phyloP scores from a whole-genome alignment of 768 basidiomycete species.

The Kwoniella dejecticola region DNA sequence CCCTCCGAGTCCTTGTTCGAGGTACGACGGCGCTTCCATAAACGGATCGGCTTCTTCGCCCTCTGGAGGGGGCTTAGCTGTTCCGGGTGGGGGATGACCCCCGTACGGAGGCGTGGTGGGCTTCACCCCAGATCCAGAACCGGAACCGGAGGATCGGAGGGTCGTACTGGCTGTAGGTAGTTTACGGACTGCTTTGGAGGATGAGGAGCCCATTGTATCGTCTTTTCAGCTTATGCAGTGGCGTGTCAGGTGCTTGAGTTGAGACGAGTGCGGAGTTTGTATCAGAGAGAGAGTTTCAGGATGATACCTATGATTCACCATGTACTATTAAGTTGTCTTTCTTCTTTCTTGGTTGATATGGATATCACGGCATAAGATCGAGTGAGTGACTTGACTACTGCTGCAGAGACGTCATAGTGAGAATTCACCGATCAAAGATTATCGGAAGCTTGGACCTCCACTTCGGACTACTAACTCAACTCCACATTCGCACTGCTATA shows the following conservation, averaged over 20 bases:
- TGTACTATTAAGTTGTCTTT: too few relatives aligned
- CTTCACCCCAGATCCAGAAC: neutral
- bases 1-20: constrained; percentile 26
- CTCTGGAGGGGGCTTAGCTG: constrained; percentile 2
- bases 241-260: too few relatives aligned
- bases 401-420: neutral
- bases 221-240: too few relatives aligned
- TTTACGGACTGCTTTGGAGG: constrained; percentile 47
- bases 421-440: neutral
- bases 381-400: too few relatives aligned
- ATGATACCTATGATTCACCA: too few relatives aligned
- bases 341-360: too few relatives aligned
- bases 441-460: neutral
- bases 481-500: neutral
- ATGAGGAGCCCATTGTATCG: constrained; percentile 51
- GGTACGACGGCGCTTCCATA: constrained; percentile 13
- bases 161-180: constrained; percentile 37
- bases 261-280: too few relatives aligned
- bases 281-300: too few relatives aligned
- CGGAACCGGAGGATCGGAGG: neutral
- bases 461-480: neutral
- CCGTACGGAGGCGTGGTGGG: constrained; percentile 16
- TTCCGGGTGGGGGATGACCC: constrained; percentile 6
- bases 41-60: constrained; percentile 19
- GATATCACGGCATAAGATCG: constrained; percentile 10